These are phyloP conservation scores for Rubia tinctorum DNA, from an alignment of 305 asterid genomes.

Conservation along the genomic window DNA sequence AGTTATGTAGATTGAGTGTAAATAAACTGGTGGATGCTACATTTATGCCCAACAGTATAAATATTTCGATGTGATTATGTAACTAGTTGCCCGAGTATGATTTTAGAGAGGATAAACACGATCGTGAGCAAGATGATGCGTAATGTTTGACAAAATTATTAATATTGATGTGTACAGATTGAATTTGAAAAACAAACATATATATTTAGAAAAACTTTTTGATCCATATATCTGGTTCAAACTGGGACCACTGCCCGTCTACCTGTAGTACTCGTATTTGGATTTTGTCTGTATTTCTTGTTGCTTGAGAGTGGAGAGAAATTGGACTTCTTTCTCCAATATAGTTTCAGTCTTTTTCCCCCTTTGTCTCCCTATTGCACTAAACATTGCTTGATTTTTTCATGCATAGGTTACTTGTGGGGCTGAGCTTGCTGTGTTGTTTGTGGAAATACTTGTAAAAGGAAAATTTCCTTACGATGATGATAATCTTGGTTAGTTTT, in stretches of 20 bases:
- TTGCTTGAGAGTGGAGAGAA: neutral
- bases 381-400: neutral
- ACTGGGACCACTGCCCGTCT: neutral
- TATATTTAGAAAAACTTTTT: too few relatives aligned
- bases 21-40: neutral
- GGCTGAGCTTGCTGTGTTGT: conserved; percentile 85
- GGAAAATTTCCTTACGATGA: conserved; percentile 64
- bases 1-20: neutral
- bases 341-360: too few relatives aligned
- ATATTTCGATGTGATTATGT: too few relatives aligned
- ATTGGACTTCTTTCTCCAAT: neutral
- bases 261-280: neutral
- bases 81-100: neutral
- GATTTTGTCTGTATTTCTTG: neutral
- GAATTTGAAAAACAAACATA: neutral
- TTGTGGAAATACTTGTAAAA: conserved; percentile 78
- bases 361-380: neutral
- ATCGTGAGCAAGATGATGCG: neutral
- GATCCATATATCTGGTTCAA: neutral
- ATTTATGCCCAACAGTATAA: neutral
- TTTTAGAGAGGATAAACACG: neutral
- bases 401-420: conserved; percentile 79
- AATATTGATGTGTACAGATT: neutral
- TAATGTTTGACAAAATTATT: neutral
- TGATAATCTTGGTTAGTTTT: conserved; percentile 66